Conservation (phyloP, 2,329 filamentous ascomycete genomes). For the Ilyonectria robusta region DNA sequence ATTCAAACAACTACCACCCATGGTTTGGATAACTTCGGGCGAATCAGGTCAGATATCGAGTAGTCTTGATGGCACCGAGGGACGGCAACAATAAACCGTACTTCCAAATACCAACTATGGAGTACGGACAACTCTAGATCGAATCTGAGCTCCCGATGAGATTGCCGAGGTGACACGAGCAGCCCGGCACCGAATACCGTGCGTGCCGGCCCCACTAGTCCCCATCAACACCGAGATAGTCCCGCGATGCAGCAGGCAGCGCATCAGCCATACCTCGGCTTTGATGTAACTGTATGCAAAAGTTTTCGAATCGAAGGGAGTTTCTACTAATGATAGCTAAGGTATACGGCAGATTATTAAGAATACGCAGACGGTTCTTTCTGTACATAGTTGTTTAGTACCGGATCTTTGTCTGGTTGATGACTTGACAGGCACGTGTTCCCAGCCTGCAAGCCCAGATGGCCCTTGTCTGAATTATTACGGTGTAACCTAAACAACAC, state of each 20-base stretch:
- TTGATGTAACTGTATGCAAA: neutral
- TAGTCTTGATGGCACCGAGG: too few relatives aligned
- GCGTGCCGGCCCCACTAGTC: neutral
- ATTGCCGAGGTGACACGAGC: neutral
- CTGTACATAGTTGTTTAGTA: too few relatives aligned
- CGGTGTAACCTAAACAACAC: neutral
- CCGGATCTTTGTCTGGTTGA: too few relatives aligned
- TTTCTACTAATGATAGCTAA: neutral
- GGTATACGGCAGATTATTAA: neutral
- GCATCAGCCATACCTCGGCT: neutral
- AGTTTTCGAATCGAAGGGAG: neutral
- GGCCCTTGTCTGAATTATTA: neutral
- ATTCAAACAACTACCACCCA: too few relatives aligned
- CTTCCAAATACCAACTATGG: too few relatives aligned
- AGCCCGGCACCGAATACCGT: neutral
- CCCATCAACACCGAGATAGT: constrained; percentile 26
- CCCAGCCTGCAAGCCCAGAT: neutral
- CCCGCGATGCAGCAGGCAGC: constrained; percentile 6
- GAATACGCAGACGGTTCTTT: neutral
- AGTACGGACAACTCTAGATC: too few relatives aligned
- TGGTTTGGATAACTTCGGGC: too few relatives aligned
- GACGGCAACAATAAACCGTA: too few relatives aligned
- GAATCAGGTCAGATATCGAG: too few relatives aligned
- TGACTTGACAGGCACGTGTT: neutral
- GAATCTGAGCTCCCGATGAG: neutral